Evolutionary conservation across 345 rosid species (phyloP), one percentile per base, ranked within the genome.

Genomic region (Abelmoschus esculentus): DNA sequence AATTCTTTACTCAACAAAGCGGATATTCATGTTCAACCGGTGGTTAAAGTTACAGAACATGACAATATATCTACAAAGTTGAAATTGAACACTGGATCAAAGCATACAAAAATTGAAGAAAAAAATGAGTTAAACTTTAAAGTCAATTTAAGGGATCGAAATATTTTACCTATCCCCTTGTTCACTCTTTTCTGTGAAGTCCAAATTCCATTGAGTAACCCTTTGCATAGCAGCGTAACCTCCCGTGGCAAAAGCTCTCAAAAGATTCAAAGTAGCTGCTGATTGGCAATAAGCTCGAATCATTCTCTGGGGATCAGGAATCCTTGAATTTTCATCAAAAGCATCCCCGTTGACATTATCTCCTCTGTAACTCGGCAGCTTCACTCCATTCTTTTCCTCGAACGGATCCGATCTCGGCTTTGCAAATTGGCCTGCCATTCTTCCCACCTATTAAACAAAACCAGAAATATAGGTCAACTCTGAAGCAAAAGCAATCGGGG

Each of bases 211-310:
- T 34, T 88, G 90, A 10, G 87, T 84, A 72, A 88, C 92, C 81
- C 92, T 86, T 83, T 88, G 92, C 92, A 88, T 87, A 66, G 92
- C 88, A 59, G 92, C 92, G 65, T 87, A 87, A 49, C 92, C 92
- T 66, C 92, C 92, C 34, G 90, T 87, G n/a, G 92, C 90, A 49
- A 87, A 87, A 72, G 92, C 92, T 78, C 92, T 86, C 70, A 88
- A 62, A 10, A 88, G 87, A 79, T 88, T 88, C 86, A 88, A 61
- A 71, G 90, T 88, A 74, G 92, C 90, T n/a, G 90, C 92, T 31
- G 90, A 83, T 75, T 88, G 92, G 47, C 87, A 83, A 47, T 88
- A 88, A 50, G 92, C 92, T 76, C 92, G 80, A 15, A 88, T 84
- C 92, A 88, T 73, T 70, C 92, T 82, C 73, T 86, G 81, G 0